Evolutionary conservation across 1,139 yeast species (phyloP).

Genomic region (Taiozyma sp.): DNA sequence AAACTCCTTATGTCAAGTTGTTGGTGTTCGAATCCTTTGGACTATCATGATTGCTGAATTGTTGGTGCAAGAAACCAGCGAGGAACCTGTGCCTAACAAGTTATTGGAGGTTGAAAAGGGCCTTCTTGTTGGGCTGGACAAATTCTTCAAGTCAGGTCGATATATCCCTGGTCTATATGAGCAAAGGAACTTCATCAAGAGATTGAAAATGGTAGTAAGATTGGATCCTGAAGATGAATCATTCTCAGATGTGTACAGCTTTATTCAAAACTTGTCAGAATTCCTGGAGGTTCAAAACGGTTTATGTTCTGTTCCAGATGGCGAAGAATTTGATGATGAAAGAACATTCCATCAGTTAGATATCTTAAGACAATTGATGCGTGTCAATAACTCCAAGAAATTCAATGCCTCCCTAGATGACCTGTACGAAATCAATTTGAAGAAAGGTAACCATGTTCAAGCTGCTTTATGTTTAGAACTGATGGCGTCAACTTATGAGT

Average conservation of each 20-base stretch:
- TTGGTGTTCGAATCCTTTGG: slow-evolving; percentile 71
- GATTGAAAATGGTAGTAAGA: slow-evolving; percentile 47
- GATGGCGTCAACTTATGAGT: slow-evolving; percentile 70
- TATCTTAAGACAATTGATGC: slow-evolving; percentile 71
- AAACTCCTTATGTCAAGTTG: slow-evolving; percentile 55
- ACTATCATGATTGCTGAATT: slow-evolving; percentile 64
- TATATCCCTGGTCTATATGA: slow-evolving; percentile 55
- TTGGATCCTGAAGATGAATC: slow-evolving; percentile 69
- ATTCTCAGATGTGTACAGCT: slow-evolving; percentile 44
- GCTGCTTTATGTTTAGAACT: slow-evolving; percentile 81
- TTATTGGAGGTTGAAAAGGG: slow-evolving; percentile 61
- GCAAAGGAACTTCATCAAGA: slow-evolving; percentile 48
- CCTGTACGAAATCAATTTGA: slow-evolving; percentile 62
- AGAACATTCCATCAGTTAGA: slow-evolving; percentile 77
- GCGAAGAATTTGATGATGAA: slow-evolving; percentile 84
- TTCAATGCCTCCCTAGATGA: slow-evolving; percentile 75
- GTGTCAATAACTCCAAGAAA: slow-evolving; percentile 76
- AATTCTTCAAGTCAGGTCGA: slow-evolving; percentile 52
- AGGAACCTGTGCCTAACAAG: slow-evolving; percentile 53
- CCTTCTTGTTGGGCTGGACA: slow-evolving; percentile 58
- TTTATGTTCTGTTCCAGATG: slow-evolving; percentile 70
- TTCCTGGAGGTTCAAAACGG: slow-evolving; percentile 66
- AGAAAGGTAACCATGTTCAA: slow-evolving; percentile 65
- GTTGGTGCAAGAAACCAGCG: slow-evolving; percentile 53
- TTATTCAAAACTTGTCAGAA: slow-evolving; percentile 54